Evolutionary conservation across 768 basidiomycete genomes (phyloP).

Genomic region (Tricholoma bakamatsutake): DNA sequence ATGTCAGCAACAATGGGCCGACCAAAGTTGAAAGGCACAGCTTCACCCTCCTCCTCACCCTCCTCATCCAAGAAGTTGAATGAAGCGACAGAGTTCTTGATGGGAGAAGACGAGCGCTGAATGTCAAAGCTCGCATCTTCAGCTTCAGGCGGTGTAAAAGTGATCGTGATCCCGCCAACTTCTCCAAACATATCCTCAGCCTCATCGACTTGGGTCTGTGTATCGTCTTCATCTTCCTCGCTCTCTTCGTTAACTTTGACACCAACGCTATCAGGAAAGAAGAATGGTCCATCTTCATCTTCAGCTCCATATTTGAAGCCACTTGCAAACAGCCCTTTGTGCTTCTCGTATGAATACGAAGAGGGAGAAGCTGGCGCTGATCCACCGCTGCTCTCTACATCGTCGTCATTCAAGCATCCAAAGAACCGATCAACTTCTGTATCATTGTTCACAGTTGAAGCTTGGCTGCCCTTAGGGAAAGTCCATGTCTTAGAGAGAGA

Average conservation of each 20-base stretch:
- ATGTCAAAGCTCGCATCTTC: conserved; percentile 24
- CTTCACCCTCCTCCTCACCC: conserved; percentile 14
- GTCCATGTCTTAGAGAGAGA: conserved; percentile 69
- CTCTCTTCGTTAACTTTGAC: conserved; percentile 23
- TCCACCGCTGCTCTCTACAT: conserved; percentile 23
- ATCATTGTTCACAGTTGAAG: conserved; percentile 15
- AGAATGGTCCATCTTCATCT: conserved; percentile 47
- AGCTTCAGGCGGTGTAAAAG: conserved; percentile 57
- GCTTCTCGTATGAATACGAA: conserved; percentile 46
- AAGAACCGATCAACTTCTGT: conserved; percentile 71
- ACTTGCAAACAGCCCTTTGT: conserved; percentile 54
- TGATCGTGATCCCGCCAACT: conserved; percentile 69
- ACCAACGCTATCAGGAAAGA: conserved; percentile 36
- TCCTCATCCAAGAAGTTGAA: conserved; percentile 27
- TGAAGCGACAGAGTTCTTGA: conserved; percentile 24
- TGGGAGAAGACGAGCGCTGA: conserved; percentile 24
- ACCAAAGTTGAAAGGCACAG: conserved; percentile 12
- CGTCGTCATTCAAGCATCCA: conserved; percentile 58
- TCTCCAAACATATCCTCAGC: conserved; percentile 55
- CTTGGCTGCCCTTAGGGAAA: conserved; percentile 40
- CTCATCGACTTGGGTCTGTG: conserved; percentile 27
- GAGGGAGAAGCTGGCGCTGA: conserved; percentile 39
- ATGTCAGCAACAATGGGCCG: conserved; percentile 1
- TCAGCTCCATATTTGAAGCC: conserved; percentile 41
- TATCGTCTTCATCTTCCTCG: conserved; percentile 33